phyloP scores from a whole-genome alignment of 2,329 filamentous ascomycete species.

The Talaromyces sp. region DNA sequence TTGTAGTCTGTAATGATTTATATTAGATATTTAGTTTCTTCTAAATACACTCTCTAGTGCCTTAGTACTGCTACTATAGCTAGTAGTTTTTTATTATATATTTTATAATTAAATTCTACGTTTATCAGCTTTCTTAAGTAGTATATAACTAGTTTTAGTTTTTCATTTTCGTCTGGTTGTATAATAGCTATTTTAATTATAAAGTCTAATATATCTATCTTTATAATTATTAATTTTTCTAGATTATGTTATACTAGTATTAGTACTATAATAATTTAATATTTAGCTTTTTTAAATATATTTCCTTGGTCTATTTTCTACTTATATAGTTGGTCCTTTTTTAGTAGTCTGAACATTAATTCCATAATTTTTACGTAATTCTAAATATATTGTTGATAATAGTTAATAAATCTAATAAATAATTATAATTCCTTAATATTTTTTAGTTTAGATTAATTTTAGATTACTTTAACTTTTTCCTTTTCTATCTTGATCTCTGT shows the following conservation, averaged over 20 bases:
- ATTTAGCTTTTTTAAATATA: no score
- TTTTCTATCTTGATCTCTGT: not conserved
- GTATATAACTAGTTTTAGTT: not conserved
- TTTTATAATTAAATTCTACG: not conserved
- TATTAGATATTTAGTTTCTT: not conserved
- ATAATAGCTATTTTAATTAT: not conserved
- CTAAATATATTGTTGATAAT: not conserved
- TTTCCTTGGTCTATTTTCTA: not conserved
- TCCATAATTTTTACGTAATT: not conserved
- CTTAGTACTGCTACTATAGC: not conserved
- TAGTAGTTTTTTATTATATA: not conserved
- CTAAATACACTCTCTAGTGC: not conserved
- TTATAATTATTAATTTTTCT: not conserved
- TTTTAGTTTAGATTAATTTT: not conserved
- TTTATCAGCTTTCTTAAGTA: not conserved
- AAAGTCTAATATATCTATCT: not conserved
- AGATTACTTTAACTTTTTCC: not conserved
- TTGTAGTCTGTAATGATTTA: not conserved
- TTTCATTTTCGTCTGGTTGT: not conserved
- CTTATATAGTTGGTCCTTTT: not conserved
- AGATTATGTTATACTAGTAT: no score
- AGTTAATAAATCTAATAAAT: not conserved
- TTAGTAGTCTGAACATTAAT: not conserved
- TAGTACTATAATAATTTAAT: no score
- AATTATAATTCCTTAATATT: not conserved